These are phyloP conservation scores for Neonectria sp. DNA, from an alignment of 2,329 filamentous ascomycete genomes.

Conservation along the genomic window DNA sequence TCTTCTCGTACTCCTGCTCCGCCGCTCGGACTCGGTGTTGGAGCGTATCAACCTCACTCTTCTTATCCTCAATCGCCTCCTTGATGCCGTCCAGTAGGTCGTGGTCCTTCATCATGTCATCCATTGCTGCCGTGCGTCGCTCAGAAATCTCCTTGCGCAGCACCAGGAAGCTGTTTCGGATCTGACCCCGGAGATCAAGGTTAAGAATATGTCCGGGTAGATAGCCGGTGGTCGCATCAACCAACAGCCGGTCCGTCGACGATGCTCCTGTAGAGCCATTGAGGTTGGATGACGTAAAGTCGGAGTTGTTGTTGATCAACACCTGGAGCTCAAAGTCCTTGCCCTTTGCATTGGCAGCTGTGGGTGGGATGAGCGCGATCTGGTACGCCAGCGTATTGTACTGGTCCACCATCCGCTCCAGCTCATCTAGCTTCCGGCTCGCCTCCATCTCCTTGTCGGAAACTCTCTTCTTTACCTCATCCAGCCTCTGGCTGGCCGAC, in stretches of 20 bases:
- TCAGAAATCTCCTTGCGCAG: constrained; percentile 95
- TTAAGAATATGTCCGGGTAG: constrained; percentile 91
- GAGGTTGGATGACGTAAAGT: constrained; percentile 78
- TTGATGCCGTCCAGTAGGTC: constrained; percentile 95
- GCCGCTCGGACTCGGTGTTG: constrained; percentile 90
- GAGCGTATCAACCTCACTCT: constrained; percentile 90
- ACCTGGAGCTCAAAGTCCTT: constrained; percentile 88
- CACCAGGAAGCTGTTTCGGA: constrained; percentile 83
- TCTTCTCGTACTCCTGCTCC: constrained; percentile 94
- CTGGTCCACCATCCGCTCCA: constrained; percentile 90
- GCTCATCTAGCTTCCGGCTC: constrained; percentile 86
- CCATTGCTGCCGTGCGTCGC: constrained; percentile 83
- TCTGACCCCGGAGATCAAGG: constrained; percentile 85
- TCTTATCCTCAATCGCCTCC: constrained; percentile 97
- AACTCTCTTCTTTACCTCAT: constrained; percentile 87
- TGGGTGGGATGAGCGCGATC: constrained; percentile 88
- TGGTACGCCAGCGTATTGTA: constrained; percentile 98
- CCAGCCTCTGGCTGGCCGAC: constrained; percentile 79
- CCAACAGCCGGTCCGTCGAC: constrained; percentile 81
- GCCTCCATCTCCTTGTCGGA: constrained; percentile 92
- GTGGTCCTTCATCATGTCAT: constrained; percentile 94
- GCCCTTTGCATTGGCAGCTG: constrained; percentile 88
- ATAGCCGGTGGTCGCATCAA: constrained; percentile 88
- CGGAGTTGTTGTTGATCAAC: constrained; percentile 82
- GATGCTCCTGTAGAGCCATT: constrained; percentile 58